Percentiles rank a stretch among this genome's conserved stretches.
Conservation (phyloP, 1,284 basidiomycete genomes). For the Phellopilus nigrolimitatus region DNA sequence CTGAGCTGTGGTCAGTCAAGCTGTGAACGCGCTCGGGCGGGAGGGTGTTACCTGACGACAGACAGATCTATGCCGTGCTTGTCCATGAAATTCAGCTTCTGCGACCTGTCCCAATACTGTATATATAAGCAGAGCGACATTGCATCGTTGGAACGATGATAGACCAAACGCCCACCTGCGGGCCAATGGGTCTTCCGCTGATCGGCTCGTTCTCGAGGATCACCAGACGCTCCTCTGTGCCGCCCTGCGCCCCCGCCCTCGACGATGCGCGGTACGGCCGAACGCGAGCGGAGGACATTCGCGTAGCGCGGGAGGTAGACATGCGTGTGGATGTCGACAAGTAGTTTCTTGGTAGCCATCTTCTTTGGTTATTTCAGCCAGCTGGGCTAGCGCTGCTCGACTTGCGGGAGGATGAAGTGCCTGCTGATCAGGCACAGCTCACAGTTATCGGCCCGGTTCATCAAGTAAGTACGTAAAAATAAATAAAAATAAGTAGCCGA, state of each 20-base stretch:
- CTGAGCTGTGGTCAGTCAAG: constrained; percentile 42
- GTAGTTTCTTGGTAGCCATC: constrained; percentile 33
- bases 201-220: constrained; percentile 76
- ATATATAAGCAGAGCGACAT: neutral
- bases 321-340: constrained; percentile 80
- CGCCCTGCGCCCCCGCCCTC: constrained; percentile 41
- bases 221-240: constrained; percentile 59
- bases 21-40: constrained; percentile 20
- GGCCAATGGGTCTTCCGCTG: constrained; percentile 63
- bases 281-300: constrained; percentile 54
- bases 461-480: too few relatives aligned
- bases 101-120: constrained; percentile 76
- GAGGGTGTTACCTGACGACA: constrained; percentile 49
- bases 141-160: neutral
- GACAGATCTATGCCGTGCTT: constrained; percentile 68
- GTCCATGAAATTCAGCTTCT: constrained; percentile 78
- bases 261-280: constrained; percentile 63
- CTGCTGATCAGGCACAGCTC: too few relatives aligned
- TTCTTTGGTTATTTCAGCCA: too few relatives aligned
- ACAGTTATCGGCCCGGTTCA: too few relatives aligned
- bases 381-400: too few relatives aligned
- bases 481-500: too few relatives aligned
- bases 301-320: constrained; percentile 76
- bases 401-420: too few relatives aligned
- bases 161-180: constrained; percentile 38